These are phyloP conservation scores for Yarrowia sp. DNA, from an alignment of 805 yeast genomes.

Conservation along the genomic window DNA sequence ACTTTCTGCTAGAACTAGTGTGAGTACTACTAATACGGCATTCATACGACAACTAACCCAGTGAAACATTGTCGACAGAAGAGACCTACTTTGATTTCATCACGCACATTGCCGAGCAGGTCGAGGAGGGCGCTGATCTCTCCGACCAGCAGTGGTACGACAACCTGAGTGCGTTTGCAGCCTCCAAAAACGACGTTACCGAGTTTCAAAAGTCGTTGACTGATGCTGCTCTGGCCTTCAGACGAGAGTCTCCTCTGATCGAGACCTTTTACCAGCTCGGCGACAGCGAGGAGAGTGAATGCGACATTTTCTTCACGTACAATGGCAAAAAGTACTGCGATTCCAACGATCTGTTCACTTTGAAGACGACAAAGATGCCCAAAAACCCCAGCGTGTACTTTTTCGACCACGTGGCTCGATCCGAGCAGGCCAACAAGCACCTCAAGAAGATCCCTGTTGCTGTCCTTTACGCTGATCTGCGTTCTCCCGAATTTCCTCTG, in stretches of 20 bases:
- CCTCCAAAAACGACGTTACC: constrained; percentile 26
- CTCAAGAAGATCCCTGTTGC: constrained; percentile 48
- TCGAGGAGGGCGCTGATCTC: constrained; percentile 27
- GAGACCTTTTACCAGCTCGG: constrained; percentile 55
- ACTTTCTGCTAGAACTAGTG: constrained; percentile 19
- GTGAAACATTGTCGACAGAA: background rate
- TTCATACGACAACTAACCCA: background rate
- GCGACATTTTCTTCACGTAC: constrained; percentile 50
- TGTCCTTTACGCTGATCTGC: constrained; percentile 65
- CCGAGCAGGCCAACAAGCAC: constrained; percentile 32
- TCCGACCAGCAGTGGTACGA: constrained; percentile 30
- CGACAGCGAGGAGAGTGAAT: constrained; percentile 43
- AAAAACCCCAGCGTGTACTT: constrained; percentile 35
- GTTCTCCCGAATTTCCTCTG: constrained; percentile 48
- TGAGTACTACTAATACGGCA: background rate
- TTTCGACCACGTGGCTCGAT: constrained; percentile 67
- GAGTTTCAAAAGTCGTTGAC: constrained; percentile 33
- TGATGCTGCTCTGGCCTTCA: constrained; percentile 48
- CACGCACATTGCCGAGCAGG: background rate
- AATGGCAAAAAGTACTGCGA: constrained; percentile 60
- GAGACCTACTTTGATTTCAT: background rate
- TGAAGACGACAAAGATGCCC: constrained; percentile 53
- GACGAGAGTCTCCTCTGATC: constrained; percentile 58
- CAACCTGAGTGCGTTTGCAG: constrained; percentile 33
- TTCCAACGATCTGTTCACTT: constrained; percentile 72